Conservation (phyloP, 805 yeast species). For the Saccharomycopsis javanensis region DNA sequence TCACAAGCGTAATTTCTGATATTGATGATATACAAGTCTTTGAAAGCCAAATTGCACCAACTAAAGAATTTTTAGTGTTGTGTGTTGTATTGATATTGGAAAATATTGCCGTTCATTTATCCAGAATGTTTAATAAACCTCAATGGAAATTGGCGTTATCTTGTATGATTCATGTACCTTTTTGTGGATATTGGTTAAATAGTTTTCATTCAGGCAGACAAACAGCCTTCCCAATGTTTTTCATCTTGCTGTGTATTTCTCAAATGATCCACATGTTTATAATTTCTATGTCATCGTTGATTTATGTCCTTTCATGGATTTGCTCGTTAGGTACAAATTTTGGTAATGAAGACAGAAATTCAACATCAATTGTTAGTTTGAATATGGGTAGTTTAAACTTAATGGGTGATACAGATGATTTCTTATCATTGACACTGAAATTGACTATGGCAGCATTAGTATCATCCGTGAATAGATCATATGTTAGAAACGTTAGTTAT, state of each 20-base stretch:
- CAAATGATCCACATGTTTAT: constrained; percentile 47
- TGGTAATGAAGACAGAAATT: constrained; percentile 24
- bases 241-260: constrained; percentile 54
- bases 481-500: constrained; percentile 46
- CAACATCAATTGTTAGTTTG: constrained; percentile 6
- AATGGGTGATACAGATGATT: constrained; percentile 44
- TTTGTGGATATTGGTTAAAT: constrained; percentile 38
- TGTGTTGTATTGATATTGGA: constrained; percentile 48
- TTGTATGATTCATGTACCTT: constrained; percentile 43
- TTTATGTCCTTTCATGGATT: constrained; percentile 50
- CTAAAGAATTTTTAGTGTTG: constrained; percentile 41
- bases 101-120: constrained; percentile 53
- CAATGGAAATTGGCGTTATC: constrained; percentile 56
- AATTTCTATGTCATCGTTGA: constrained; percentile 39
- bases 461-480: constrained; percentile 59
- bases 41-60: constrained; percentile 30
- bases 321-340: constrained; percentile 37
- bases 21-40: not conserved
- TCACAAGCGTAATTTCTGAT: constrained; percentile 26
- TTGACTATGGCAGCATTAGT: constrained; percentile 54
- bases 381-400: constrained; percentile 30
- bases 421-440: constrained; percentile 50
- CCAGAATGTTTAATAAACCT: constrained; percentile 46
- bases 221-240: constrained; percentile 42
- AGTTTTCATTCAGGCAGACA: constrained; percentile 34